phyloP scores from a whole-genome alignment of 2,329 filamentous ascomycete species.

The Cladorrhinum sp. region DNA sequence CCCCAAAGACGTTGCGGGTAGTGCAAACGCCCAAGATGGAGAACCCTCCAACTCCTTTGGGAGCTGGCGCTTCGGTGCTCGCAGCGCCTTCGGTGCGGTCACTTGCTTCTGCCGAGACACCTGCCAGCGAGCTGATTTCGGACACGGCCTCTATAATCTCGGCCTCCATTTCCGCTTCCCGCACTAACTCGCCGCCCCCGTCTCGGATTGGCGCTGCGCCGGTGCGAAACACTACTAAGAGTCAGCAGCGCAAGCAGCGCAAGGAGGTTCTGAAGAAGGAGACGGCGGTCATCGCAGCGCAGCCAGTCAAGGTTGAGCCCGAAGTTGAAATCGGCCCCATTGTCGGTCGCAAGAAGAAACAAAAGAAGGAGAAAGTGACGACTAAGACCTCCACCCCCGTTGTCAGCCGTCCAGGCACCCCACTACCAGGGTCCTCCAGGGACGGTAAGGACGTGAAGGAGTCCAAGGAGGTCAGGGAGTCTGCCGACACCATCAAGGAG shows the following conservation, averaged over 20 bases:
- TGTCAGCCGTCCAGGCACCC: conserved; percentile 26
- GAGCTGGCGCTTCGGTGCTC: conserved; percentile 14
- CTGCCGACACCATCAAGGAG: conserved; percentile 11
- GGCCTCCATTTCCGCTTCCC: conserved; percentile 63
- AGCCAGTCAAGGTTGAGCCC: conserved; percentile 49
- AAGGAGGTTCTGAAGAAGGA: conserved; percentile 66
- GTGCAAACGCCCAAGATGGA: conserved; percentile 65
- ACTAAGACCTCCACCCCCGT: conserved; percentile 28
- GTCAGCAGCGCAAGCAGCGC: conserved; percentile 72
- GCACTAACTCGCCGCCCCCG: conserved; percentile 68
- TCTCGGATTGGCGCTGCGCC: conserved; percentile 66
- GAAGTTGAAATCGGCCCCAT: conserved; percentile 66
- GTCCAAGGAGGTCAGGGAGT: conserved; percentile 19
- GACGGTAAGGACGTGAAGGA: conserved; percentile 25
- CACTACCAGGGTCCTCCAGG: conserved; percentile 24
- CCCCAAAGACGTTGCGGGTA: conserved; percentile 66
- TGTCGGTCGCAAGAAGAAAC: conserved; percentile 78
- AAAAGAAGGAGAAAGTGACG: conserved; percentile 65
- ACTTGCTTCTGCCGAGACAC: conserved; percentile 55
- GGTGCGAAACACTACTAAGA: conserved; percentile 69
- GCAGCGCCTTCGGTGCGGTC: conserved; percentile 30
- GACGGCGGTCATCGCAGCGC: conserved; percentile 48
- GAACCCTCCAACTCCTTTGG: conserved; percentile 39
- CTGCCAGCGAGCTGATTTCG: conserved; percentile 70
- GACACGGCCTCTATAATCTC: conserved; percentile 75